phyloP scores from a whole-genome alignment of 2,329 filamentous ascomycete genomes.

The Xylaria multiplex region DNA sequence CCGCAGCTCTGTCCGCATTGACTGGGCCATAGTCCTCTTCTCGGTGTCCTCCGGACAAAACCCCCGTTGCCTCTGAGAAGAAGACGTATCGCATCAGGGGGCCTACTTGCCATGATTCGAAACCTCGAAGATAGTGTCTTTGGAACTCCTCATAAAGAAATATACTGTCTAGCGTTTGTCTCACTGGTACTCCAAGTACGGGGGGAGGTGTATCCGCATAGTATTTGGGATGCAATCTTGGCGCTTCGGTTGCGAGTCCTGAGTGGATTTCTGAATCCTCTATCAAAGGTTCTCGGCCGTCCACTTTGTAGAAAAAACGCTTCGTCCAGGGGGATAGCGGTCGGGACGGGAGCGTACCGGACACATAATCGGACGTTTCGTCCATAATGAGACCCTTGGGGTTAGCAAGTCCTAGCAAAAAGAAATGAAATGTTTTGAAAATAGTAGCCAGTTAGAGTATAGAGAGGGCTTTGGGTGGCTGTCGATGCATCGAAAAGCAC shows the following conservation, averaged over 20 bases:
- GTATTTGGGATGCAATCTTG: conserved; percentile 16
- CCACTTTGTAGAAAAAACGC: background rate
- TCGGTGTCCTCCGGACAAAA: conserved; percentile 18
- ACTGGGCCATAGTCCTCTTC: background rate
- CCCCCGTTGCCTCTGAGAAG: conserved; percentile 10
- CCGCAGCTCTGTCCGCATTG: background rate
- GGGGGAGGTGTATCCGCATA: conserved; percentile 4
- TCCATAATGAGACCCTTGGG: background rate
- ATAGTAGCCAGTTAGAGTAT: background rate
- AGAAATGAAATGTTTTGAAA: background rate
- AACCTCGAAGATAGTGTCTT: background rate
- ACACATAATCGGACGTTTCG: background rate
- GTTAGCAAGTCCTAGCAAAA: background rate
- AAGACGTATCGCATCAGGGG: conserved; percentile 16
- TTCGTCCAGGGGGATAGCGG: conserved; percentile 27
- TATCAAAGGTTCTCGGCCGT: background rate
- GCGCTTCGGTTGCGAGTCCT: background rate
- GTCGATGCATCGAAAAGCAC: background rate
- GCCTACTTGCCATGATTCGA: conserved; percentile 9
- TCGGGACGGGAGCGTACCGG: background rate
- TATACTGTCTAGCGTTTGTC: background rate
- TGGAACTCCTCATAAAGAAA: conserved; percentile 2
- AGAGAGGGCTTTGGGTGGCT: background rate
- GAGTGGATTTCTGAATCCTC: conserved; percentile 4
- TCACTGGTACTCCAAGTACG: background rate